Conservation (phyloP, 345 rosid species). For the Lumnitzera racemosa region DNA sequence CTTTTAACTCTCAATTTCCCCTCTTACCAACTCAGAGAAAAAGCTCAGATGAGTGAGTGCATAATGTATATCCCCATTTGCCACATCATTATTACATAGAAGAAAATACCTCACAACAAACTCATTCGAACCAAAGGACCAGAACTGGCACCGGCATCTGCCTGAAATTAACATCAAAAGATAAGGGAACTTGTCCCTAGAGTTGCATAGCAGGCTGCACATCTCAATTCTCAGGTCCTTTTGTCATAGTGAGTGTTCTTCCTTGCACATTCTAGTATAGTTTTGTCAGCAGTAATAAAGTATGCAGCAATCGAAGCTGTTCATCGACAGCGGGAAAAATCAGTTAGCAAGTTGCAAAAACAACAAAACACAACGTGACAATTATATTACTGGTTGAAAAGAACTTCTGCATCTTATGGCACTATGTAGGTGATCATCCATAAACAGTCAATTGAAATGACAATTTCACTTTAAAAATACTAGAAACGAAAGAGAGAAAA, state of each 20-base stretch:
- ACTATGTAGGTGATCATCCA: background rate
- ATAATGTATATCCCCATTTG: too few relatives aligned
- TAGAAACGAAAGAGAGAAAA: background rate
- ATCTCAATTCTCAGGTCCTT: background rate
- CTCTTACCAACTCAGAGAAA: too few relatives aligned
- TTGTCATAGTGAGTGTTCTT: slow-evolving; percentile 30
- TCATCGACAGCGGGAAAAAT: slow-evolving; percentile 1
- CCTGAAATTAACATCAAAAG: too few relatives aligned
- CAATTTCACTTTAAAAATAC: too few relatives aligned
- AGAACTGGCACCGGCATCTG: too few relatives aligned
- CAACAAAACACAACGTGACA: background rate
- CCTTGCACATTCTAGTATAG: slow-evolving; percentile 51
- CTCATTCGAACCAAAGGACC: too few relatives aligned
- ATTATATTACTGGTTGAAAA: background rate
- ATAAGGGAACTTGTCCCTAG: background rate
- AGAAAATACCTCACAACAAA: too few relatives aligned
- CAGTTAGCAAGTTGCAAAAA: background rate
- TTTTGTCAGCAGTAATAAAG: slow-evolving; percentile 59
- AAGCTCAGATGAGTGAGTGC: too few relatives aligned
- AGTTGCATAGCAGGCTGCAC: background rate
- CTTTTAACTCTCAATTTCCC: too few relatives aligned
- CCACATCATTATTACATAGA: too few relatives aligned
- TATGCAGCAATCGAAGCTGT: slow-evolving; percentile 54
- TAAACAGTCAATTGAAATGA: background rate
- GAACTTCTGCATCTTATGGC: background rate